Evolutionary conservation across 805 yeast species (phyloP).

Genomic region (Candida sonorensis): DNA sequence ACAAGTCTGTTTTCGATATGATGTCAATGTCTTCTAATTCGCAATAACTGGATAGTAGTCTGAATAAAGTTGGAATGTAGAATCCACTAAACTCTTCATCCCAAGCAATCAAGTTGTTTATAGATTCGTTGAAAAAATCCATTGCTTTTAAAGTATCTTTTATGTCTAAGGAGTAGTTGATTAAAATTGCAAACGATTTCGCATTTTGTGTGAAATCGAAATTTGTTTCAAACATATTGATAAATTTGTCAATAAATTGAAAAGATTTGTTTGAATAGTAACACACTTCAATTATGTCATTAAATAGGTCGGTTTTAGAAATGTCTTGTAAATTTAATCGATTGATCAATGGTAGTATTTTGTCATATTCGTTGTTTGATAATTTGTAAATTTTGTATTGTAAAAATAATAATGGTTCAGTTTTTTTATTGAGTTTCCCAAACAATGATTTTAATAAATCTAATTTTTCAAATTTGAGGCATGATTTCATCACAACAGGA

Average conservation of each 20-base stretch:
- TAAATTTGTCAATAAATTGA: slow-evolving; percentile 18
- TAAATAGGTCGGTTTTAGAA: no score
- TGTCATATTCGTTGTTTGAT: slow-evolving; percentile 5
- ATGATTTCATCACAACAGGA: no score
- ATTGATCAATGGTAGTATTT: slow-evolving; percentile 28
- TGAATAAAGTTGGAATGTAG: slow-evolving; percentile 21
- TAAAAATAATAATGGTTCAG: no score
- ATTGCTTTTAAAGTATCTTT: slow-evolving; percentile 30
- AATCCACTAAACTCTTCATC: slow-evolving; percentile 26
- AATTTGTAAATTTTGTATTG: slow-evolving; percentile 15
- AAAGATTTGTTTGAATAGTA: slow-evolving; percentile 23
- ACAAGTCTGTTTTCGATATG: slow-evolving; percentile 23
- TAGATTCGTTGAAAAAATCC: slow-evolving; percentile 28
- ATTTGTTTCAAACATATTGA: slow-evolving; percentile 24
- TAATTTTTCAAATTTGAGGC: no score
- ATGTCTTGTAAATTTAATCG: slow-evolving; percentile 9
- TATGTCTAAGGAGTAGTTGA: slow-evolving; percentile 25
- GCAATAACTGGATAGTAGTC: slow-evolving; percentile 17
- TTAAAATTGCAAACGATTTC: slow-evolving; percentile 28
- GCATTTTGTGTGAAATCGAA: slow-evolving; percentile 30
- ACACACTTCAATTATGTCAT: slow-evolving; percentile 18
- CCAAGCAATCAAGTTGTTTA: slow-evolving; percentile 39
- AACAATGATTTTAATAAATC: no score
- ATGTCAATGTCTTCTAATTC: slow-evolving; percentile 12
- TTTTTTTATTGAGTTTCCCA: no score